Evolutionary conservation across 2,329 filamentous ascomycete genomes (phyloP).

Genomic region (Neonectria sp.): DNA sequence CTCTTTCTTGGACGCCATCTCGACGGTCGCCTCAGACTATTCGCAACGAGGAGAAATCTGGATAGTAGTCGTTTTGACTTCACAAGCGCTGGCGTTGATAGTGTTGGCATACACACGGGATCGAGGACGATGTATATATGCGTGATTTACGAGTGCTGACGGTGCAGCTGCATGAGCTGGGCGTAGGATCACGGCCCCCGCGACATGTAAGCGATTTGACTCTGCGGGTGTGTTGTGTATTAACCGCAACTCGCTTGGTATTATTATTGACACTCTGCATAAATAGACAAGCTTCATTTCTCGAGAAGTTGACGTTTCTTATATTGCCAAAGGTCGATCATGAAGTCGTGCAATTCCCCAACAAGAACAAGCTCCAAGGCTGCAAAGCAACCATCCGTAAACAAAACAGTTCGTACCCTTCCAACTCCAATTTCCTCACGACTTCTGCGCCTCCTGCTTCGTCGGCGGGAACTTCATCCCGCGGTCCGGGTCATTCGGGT

Average conservation of each 20-base stretch:
- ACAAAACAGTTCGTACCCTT: neutral
- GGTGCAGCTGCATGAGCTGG: neutral
- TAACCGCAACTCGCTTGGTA: neutral
- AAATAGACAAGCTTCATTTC: too few species aligned
- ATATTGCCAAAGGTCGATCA: too few species aligned
- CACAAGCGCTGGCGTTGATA: neutral
- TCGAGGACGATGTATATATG: neutral
- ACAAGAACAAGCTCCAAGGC: too few species aligned
- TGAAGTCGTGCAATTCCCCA: too few species aligned
- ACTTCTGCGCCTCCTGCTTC: slow-evolving; percentile 4
- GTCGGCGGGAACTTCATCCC: slow-evolving; percentile 56
- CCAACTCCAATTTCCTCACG: neutral
- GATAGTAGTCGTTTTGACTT: neutral
- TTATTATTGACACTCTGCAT: neutral
- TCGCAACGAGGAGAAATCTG: too few species aligned
- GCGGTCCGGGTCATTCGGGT: slow-evolving; percentile 43
- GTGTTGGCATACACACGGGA: too few species aligned
- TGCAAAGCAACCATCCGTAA: too few species aligned
- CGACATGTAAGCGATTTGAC: too few species aligned
- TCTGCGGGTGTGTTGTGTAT: too few species aligned
- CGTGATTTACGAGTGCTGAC: neutral
- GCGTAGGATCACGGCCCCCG: too few species aligned
- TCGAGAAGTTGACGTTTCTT: too few species aligned
- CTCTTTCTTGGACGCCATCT: neutral
- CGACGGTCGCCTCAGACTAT: neutral